Conservation (phyloP, 495 filamentous ascomycete genomes). For the Neurospora sublineolata region DNA sequence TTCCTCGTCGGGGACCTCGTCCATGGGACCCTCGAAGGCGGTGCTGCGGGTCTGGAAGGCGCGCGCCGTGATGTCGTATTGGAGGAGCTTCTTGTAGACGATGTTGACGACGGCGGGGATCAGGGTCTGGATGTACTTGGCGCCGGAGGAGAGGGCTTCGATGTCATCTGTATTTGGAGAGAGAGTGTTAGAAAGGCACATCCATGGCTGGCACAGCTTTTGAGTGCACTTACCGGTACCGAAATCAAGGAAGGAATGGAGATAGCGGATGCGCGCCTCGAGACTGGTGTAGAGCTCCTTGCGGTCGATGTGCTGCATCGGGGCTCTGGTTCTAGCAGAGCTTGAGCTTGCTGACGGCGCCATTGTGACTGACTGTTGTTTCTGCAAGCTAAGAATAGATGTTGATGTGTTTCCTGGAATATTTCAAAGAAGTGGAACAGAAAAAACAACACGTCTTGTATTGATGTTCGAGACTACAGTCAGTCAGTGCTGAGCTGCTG, state of each 20-base stretch:
- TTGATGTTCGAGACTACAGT: background rate
- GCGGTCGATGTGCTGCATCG: constrained; percentile 52
- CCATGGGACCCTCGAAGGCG: constrained; percentile 47
- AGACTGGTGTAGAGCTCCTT: constrained; percentile 57
- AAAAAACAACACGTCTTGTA: background rate
- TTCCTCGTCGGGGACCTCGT: constrained; percentile 49
- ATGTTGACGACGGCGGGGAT: constrained; percentile 64
- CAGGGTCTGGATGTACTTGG: constrained; percentile 62
- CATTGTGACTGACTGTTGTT: constrained; percentile 11
- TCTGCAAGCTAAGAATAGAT: background rate
- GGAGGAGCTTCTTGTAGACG: constrained; percentile 66
- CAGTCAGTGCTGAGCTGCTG: background rate
- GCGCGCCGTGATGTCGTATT: constrained; percentile 64
- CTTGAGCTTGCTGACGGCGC: constrained; percentile 8
- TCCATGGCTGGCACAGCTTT: background rate
- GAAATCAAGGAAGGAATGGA: constrained; percentile 65
- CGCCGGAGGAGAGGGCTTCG: constrained; percentile 51
- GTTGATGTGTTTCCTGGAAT: background rate
- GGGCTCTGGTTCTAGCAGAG: constrained; percentile 7
- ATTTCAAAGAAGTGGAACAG: background rate
- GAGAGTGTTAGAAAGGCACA: background rate
- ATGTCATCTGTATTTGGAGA: constrained; percentile 42
- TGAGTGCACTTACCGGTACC: constrained; percentile 41
- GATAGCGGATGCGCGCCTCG: constrained; percentile 54
- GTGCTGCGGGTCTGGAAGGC: constrained; percentile 58